A percentile compares a stretch with the other conserved stretches of the same genome.
Conservation (phyloP, 805 yeast species). For the Lipomyces kockii region DNA sequence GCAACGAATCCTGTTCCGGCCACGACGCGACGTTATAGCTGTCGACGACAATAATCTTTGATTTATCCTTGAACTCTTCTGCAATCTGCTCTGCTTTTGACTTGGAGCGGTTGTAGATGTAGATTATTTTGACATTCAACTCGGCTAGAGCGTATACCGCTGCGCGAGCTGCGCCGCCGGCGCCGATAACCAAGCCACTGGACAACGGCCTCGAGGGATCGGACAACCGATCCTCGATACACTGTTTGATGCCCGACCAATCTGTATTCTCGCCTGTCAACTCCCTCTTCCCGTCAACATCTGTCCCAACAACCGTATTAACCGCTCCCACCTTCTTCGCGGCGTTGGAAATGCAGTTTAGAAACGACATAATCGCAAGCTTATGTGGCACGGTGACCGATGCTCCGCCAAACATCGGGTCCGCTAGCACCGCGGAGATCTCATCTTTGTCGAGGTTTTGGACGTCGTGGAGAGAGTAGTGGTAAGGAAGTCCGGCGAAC, state of each 20-base stretch:
- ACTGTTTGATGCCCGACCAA: constrained; percentile 83
- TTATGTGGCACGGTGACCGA: constrained; percentile 95
- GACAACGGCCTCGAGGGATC: constrained; percentile 65
- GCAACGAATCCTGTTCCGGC: constrained; percentile 8
- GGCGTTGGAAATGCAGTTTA: constrained; percentile 70
- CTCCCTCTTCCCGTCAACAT: constrained; percentile 10
- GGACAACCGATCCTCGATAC: constrained; percentile 55
- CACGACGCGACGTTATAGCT: constrained; percentile 22
- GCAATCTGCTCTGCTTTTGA: constrained; percentile 66
- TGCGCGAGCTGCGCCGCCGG: constrained; percentile 97
- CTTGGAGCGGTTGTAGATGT: constrained; percentile 78
- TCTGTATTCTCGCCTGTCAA: constrained; percentile 86
- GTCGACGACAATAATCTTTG: constrained; percentile 20
- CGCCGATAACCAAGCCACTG: constrained; percentile 85
- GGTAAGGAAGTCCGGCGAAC: constrained; percentile 76
- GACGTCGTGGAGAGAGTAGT: constrained; percentile 50
- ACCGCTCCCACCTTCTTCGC: constrained; percentile 91
- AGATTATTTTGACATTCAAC: constrained; percentile 80
- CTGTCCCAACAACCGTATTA: constrained; percentile 70
- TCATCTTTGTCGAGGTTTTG: constrained; percentile 11
- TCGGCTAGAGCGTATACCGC: constrained; percentile 83
- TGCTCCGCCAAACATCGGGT: constrained; percentile 90
- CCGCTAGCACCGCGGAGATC: constrained; percentile 29
- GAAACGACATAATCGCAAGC: constrained; percentile 71
- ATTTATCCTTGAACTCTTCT: constrained; percentile 57